Evolutionary conservation across 768 basidiomycete species (phyloP).

Genomic region (Collybiopsis luxurians): DNA sequence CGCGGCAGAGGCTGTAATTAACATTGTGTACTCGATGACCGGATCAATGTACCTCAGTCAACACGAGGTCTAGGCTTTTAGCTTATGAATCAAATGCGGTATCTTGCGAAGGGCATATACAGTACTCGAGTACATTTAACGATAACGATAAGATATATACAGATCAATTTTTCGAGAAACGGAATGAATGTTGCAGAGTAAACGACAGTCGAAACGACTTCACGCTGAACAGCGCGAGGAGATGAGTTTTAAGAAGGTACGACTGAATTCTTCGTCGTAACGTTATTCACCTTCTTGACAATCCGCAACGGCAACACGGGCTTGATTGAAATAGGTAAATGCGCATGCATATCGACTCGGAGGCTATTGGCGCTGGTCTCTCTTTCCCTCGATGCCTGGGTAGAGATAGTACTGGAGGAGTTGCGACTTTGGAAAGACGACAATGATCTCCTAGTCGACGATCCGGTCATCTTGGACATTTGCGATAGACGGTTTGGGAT

Average conservation of each 20-base stretch:
- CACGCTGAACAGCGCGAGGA: too few species aligned
- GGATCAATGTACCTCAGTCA: too few species aligned
- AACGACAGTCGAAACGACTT: too few species aligned
- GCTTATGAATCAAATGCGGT: too few species aligned
- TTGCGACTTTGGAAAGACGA: constrained; percentile 5
- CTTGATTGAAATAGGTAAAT: not conserved
- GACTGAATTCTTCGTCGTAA: not conserved
- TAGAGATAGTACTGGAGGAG: constrained; percentile 1
- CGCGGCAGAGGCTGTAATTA: too few species aligned
- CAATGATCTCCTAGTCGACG: constrained; percentile 2
- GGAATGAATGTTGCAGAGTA: too few species aligned
- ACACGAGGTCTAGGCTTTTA: too few species aligned
- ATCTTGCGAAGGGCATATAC: too few species aligned
- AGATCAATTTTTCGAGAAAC: too few species aligned
- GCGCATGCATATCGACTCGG: not conserved
- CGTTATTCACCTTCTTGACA: not conserved
- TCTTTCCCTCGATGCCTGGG: not conserved
- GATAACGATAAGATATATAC: too few species aligned
- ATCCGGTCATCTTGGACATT: constrained; percentile 1
- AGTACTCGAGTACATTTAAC: too few species aligned
- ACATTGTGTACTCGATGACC: too few species aligned
- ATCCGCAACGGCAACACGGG: constrained; percentile 4
- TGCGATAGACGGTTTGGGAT: not conserved
- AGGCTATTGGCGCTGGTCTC: not conserved
- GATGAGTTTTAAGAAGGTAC: not conserved